A percentile compares a stretch with the other conserved stretches of the same genome.
Evolutionary conservation across 176 grass and related monocot species (phyloP).

Genomic region (Leersia perrieri): DNA sequence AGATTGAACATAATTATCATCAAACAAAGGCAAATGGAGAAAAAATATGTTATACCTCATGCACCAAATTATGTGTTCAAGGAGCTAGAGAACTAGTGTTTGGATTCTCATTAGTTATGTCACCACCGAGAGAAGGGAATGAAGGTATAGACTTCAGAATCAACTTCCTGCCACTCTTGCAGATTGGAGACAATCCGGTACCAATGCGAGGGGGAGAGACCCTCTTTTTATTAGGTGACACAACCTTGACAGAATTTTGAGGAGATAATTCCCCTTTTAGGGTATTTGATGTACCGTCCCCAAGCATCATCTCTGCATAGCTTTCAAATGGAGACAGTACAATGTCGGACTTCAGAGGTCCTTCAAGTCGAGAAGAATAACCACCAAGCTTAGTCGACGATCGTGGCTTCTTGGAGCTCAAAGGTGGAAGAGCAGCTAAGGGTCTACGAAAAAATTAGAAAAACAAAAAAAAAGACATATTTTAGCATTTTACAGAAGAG

Average conservation of each 20-base stretch:
- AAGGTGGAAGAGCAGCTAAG: conserved; percentile 24
- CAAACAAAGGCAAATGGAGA: not conserved
- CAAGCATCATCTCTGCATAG: conserved; percentile 32
- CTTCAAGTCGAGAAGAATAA: conserved; percentile 41
- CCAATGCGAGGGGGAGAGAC: conserved; percentile 49
- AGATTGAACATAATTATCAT: conserved; percentile 1
- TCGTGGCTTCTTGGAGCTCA: conserved; percentile 46
- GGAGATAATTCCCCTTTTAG: conserved; percentile 35
- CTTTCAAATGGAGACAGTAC: conserved; percentile 34
- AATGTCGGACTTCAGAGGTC: conserved; percentile 35
- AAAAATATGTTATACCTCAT: not conserved
- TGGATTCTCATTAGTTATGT: conserved; percentile 25
- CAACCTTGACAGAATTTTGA: conserved; percentile 45
- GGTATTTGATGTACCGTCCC: conserved; percentile 16
- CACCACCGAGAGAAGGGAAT: conserved; percentile 54
- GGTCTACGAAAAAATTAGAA: conserved; percentile 30
- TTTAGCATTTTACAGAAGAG: conserved; percentile 26
- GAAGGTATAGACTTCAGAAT: conserved; percentile 62
- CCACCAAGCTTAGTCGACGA: conserved; percentile 29
- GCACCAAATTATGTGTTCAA: conserved; percentile 28
- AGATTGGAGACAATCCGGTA: conserved; percentile 51
- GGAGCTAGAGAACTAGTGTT: conserved; percentile 30
- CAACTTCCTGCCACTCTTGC: conserved; percentile 50
- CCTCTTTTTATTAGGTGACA: conserved; percentile 61
- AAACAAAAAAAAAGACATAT: not conserved